phyloP scores from a whole-genome alignment of 2,329 filamentous ascomycete species.

The Aspergillus pseudotamarii region DNA sequence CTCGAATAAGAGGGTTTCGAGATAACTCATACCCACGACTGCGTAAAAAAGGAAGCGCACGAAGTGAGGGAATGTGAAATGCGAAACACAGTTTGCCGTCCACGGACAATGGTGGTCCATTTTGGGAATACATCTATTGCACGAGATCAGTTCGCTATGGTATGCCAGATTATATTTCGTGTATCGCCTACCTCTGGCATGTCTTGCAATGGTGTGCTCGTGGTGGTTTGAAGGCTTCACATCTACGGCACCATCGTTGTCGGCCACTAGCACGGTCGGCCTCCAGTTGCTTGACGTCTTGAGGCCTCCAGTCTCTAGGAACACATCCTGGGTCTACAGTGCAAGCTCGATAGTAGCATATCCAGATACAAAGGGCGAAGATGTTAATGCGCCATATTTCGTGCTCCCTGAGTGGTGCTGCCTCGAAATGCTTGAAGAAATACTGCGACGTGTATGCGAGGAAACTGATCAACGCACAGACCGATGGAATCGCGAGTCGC shows the following conservation, averaged over 20 bases:
- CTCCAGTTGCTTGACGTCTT: slow-evolving; percentile 22
- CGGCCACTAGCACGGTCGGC: slow-evolving; percentile 29
- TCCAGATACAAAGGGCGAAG: slow-evolving; percentile 57
- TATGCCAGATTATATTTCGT: not conserved
- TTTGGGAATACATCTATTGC: slow-evolving; percentile 60
- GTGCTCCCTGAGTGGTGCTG: slow-evolving; percentile 51
- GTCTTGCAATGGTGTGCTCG: slow-evolving; percentile 67
- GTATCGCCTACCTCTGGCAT: slow-evolving; percentile 56
- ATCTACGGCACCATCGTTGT: slow-evolving; percentile 63
- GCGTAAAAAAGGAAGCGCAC: slow-evolving; percentile 65
- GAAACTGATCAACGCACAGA: slow-evolving; percentile 59
- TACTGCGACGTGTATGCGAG: slow-evolving; percentile 63
- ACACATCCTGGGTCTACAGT: slow-evolving; percentile 61
- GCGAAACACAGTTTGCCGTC: slow-evolving; percentile 67
- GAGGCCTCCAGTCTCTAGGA: slow-evolving; percentile 45
- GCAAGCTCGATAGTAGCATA: slow-evolving; percentile 63
- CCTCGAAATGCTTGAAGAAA: slow-evolving; percentile 58
- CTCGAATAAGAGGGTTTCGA: slow-evolving; percentile 58
- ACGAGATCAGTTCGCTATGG: not conserved
- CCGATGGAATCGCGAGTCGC: slow-evolving; percentile 56
- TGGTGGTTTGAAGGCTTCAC: slow-evolving; percentile 63
- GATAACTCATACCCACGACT: slow-evolving; percentile 58
- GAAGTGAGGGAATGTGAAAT: slow-evolving; percentile 67
- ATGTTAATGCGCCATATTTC: slow-evolving; percentile 60
- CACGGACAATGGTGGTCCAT: slow-evolving; percentile 71